These are phyloP conservation scores for Schizochytrium sp. DNA, from an alignment of 108 stramenopile genomes.

Conservation along the genomic window DNA sequence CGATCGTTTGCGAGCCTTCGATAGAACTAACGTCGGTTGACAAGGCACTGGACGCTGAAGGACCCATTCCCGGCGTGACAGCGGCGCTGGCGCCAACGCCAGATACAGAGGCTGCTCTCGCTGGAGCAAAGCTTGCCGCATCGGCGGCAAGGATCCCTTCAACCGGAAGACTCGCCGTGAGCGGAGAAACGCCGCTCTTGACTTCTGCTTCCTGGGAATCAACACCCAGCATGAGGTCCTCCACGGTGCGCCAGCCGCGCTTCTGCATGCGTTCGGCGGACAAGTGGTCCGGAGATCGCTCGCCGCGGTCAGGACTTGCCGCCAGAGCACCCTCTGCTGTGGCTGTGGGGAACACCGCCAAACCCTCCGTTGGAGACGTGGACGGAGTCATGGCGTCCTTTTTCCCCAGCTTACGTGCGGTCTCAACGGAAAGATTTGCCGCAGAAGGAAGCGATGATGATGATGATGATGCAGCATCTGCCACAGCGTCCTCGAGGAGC, in stretches of 20 bases:
- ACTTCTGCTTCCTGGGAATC: not conserved
- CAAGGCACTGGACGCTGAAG: too few relatives aligned
- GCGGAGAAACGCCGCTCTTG: not conserved
- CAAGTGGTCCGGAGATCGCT: constrained; percentile 12
- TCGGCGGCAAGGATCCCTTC: too few relatives aligned
- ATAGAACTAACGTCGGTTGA: too few relatives aligned
- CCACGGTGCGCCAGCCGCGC: not conserved
- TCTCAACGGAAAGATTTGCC: not conserved
- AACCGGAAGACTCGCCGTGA: too few relatives aligned
- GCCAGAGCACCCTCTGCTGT: not conserved
- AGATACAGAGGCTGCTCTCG: too few relatives aligned
- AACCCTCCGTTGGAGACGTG: constrained; percentile 18
- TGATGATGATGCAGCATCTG: too few relatives aligned
- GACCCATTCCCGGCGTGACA: too few relatives aligned
- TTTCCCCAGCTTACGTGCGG: not conserved
- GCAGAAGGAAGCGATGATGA: not conserved
- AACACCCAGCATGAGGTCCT: not conserved
- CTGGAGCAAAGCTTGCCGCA: too few relatives aligned
- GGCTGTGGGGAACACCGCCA: not conserved
- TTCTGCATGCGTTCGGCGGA: not conserved
- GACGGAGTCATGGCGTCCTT: not conserved
- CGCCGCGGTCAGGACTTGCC: not conserved
- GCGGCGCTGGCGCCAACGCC: too few relatives aligned
- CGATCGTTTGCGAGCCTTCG: too few relatives aligned
- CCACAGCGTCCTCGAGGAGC: not conserved